Evolutionary conservation across 2,329 filamentous ascomycete species (phyloP).

Genomic region (Aquanectria penicillioides): DNA sequence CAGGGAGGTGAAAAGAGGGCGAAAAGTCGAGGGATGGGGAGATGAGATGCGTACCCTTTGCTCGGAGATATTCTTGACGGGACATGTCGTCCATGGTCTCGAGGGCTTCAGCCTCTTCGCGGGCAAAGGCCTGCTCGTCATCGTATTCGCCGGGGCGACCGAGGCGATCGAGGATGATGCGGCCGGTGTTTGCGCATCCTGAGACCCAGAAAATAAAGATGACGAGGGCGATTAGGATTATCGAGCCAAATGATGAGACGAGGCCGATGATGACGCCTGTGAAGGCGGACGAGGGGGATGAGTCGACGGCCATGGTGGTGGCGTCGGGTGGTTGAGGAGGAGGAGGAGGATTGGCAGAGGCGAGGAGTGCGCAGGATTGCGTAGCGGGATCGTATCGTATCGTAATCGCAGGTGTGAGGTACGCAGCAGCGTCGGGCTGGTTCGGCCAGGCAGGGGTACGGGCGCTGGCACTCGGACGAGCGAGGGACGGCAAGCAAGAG

Average conservation of each 20-base stretch:
- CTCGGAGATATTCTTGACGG: conserved; percentile 88
- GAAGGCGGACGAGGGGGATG: conserved; percentile 57
- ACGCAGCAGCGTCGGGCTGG: conserved; percentile 22
- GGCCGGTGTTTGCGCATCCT: conserved; percentile 75
- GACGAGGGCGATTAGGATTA: conserved; percentile 82
- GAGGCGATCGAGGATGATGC: conserved; percentile 93
- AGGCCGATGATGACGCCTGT: conserved; percentile 93
- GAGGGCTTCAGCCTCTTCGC: conserved; percentile 94
- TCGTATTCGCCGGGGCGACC: conserved; percentile 96
- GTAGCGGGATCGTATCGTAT: conserved; percentile 25
- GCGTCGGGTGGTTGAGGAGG: no score
- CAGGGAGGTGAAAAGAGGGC: background rate
- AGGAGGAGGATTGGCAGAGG: background rate
- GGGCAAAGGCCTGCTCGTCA: conserved; percentile 93
- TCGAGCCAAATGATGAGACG: conserved; percentile 92
- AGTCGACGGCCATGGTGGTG: conserved; percentile 43
- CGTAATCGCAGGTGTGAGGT: conserved; percentile 21
- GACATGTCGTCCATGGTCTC: conserved; percentile 96
- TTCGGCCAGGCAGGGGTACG: conserved; percentile 34
- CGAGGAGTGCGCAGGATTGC: conserved; percentile 17
- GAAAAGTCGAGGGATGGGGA: background rate
- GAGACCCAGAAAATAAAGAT: conserved; percentile 93
- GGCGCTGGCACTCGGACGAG: background rate
- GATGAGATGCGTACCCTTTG: conserved; percentile 76
- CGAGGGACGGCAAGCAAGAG: conserved; percentile 18